These are phyloP conservation scores for Helminthosporium solani DNA, from an alignment of 2,329 filamentous ascomycete genomes.

Conservation along the genomic window DNA sequence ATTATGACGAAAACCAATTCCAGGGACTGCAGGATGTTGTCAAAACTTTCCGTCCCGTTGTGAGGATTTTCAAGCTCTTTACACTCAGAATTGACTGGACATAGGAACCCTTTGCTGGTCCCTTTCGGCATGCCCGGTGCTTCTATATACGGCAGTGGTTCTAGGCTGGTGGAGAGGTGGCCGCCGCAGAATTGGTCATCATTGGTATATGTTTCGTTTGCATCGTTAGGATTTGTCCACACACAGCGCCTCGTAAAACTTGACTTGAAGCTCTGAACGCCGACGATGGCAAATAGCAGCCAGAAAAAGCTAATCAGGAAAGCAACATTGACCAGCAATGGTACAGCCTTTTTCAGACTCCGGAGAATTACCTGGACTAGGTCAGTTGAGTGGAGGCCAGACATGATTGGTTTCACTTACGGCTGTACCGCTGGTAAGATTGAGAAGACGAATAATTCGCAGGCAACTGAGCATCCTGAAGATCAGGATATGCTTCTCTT, in stretches of 20 bases:
- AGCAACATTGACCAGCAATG: conserved; percentile 85
- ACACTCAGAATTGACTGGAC: conserved; percentile 79
- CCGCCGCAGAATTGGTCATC: conserved; percentile 81
- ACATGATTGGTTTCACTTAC: conserved; percentile 53
- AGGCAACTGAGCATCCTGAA: conserved; percentile 97
- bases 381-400: conserved; percentile 9
- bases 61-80: conserved; percentile 77
- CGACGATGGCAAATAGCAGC: conserved; percentile 94
- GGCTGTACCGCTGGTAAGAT: conserved; percentile 89
- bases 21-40: conserved; percentile 88
- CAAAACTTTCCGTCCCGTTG: conserved; percentile 86
- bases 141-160: conserved; percentile 64
- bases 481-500: conserved; percentile 72
- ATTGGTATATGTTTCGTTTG: conserved; percentile 54
- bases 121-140: conserved; percentile 37
- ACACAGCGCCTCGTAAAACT: conserved; percentile 52
- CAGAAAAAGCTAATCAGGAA: conserved; percentile 97
- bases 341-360: conserved; percentile 93
- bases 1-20: conserved; percentile 97
- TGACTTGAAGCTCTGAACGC: conserved; percentile 83
- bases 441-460: conserved; percentile 85
- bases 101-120: conserved; percentile 76
- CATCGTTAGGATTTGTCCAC: conserved; percentile 53
- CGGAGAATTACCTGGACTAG: conserved; percentile 78
- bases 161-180: conserved; percentile 56